Percentiles rank a stretch among this genome's conserved stretches.
Evolutionary conservation across 2,329 filamentous ascomycete genomes (phyloP).

Genomic region (Tolypocladium paradoxum): DNA sequence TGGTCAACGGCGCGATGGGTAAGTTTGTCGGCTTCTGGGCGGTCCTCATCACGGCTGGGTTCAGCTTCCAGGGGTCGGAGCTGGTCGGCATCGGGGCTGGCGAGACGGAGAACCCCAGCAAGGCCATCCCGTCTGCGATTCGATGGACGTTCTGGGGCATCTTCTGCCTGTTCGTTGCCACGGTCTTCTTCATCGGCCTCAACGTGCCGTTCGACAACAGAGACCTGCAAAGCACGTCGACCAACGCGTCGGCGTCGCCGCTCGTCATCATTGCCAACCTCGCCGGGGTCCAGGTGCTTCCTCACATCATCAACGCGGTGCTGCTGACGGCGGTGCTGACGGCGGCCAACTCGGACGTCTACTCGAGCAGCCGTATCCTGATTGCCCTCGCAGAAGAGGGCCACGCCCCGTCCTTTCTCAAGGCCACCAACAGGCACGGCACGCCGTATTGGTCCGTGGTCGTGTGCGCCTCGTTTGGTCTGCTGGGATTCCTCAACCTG

Average conservation of each 20-base stretch:
- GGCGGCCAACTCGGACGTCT: slow-evolving; percentile 68
- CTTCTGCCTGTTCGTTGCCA: slow-evolving; percentile 54
- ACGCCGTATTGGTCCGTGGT: slow-evolving; percentile 53
- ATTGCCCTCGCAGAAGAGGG: slow-evolving; percentile 55
- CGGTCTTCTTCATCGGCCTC: slow-evolving; percentile 61
- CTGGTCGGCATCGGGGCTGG: slow-evolving; percentile 70
- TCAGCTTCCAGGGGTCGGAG: slow-evolving; percentile 63
- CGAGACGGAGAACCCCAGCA: slow-evolving; percentile 62
- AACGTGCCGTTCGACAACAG: slow-evolving; percentile 53
- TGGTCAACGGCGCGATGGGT: slow-evolving; percentile 41
- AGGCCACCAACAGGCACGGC: slow-evolving; percentile 47
- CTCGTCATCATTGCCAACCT: slow-evolving; percentile 49
- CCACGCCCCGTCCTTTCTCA: slow-evolving; percentile 50
- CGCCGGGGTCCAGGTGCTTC: slow-evolving; percentile 53
- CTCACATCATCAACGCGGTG: slow-evolving; percentile 66
- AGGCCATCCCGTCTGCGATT: slow-evolving; percentile 62
- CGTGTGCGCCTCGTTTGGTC: slow-evolving; percentile 42
- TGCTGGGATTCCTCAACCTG: slow-evolving; percentile 59
- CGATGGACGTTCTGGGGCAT: slow-evolving; percentile 68
- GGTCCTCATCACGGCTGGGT: slow-evolving; percentile 57
- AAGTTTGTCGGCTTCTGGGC: slow-evolving; percentile 62
- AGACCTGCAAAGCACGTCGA: slow-evolving; percentile 37
- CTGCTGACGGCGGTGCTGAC: slow-evolving; percentile 69
- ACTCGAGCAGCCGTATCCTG: slow-evolving; percentile 59
- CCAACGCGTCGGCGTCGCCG: slow-evolving; percentile 54